Percentiles rank a stretch among this genome's conserved stretches.
phyloP scores from a whole-genome alignment of 1,139 yeast species.

The Pneumocystis wakefieldiae region DNA sequence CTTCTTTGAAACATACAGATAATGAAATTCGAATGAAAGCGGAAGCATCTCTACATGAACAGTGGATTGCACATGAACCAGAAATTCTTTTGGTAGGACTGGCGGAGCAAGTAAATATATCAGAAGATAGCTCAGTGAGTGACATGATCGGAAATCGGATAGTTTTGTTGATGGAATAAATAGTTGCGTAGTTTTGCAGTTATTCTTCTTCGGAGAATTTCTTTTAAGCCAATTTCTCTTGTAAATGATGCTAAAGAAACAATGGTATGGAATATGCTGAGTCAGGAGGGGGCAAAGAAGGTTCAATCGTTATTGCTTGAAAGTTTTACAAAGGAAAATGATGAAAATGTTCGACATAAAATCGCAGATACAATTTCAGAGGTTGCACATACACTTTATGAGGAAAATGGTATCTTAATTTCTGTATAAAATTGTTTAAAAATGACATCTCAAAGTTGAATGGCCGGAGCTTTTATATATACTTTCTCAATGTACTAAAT shows the following conservation, averaged over 20 bases:
- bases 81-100: constrained; percentile 60
- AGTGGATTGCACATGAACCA: constrained; percentile 51
- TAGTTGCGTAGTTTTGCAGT: constrained; percentile 49
- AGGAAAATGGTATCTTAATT: background rate
- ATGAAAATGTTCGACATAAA: constrained; percentile 71
- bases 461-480: constrained; percentile 17
- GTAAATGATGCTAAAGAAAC: constrained; percentile 42
- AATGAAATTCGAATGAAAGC: constrained; percentile 62
- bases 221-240: constrained; percentile 48
- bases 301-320: constrained; percentile 51
- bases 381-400: constrained; percentile 34
- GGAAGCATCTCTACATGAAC: constrained; percentile 53
- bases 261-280: constrained; percentile 46
- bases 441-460: constrained; percentile 9
- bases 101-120: constrained; percentile 61
- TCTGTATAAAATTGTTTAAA: background rate
- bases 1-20: constrained; percentile 63
- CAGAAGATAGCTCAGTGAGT: constrained; percentile 39
- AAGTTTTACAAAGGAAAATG: constrained; percentile 55
- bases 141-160: background rate
- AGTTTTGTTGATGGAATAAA: background rate
- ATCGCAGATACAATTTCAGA: constrained; percentile 90
- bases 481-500: constrained; percentile 13
- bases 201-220: constrained; percentile 74
- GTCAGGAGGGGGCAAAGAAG: constrained; percentile 43